A percentile compares a stretch with the other conserved stretches of the same genome.
These are phyloP conservation scores for Venturia oleaginea DNA, from an alignment of 2,329 filamentous ascomycete species.

Conservation along the genomic window DNA sequence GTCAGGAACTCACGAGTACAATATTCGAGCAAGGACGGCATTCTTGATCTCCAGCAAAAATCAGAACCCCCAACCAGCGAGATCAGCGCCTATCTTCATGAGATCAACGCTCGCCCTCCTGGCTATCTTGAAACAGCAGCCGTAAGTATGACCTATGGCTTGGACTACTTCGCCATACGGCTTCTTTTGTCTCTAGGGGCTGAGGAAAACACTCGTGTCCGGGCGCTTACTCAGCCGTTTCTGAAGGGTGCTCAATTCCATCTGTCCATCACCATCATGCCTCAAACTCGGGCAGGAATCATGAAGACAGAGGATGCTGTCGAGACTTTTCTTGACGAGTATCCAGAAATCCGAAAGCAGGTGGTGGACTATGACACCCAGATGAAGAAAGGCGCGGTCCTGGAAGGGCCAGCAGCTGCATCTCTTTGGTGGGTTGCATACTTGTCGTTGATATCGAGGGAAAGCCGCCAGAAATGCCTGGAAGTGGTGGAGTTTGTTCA, in stretches of 20 bases:
- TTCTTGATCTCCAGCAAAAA: constrained; percentile 16
- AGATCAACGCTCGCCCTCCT: constrained; percentile 23
- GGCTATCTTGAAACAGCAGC: constrained; percentile 16
- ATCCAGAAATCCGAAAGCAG: constrained; percentile 8
- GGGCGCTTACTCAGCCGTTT: constrained; percentile 19
- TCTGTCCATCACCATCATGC: constrained; percentile 10
- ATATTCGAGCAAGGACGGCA: constrained; percentile 11
- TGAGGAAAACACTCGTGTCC: constrained; percentile 16
- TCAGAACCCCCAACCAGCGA: not conserved
- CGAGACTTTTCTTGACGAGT: constrained; percentile 8
- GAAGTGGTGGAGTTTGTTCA: constrained; percentile 6
- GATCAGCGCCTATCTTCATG: constrained; percentile 17
- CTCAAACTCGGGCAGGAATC: constrained; percentile 13
- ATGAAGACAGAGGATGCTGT: constrained; percentile 15
- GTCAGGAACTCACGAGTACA: constrained; percentile 19
- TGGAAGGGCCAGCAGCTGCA: constrained; percentile 13
- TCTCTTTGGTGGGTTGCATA: constrained; percentile 13
- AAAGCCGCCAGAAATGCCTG: constrained; percentile 11
- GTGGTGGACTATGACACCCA: constrained; percentile 11
- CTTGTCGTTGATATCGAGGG: constrained; percentile 13
- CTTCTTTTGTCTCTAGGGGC: constrained; percentile 17
- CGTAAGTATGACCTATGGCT: constrained; percentile 17
- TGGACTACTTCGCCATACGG: constrained; percentile 19
- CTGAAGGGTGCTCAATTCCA: constrained; percentile 16
- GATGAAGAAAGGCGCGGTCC: constrained; percentile 12